Conservation (phyloP, 495 filamentous ascomycete species). For the Aspergillus saccharolyticus region DNA sequence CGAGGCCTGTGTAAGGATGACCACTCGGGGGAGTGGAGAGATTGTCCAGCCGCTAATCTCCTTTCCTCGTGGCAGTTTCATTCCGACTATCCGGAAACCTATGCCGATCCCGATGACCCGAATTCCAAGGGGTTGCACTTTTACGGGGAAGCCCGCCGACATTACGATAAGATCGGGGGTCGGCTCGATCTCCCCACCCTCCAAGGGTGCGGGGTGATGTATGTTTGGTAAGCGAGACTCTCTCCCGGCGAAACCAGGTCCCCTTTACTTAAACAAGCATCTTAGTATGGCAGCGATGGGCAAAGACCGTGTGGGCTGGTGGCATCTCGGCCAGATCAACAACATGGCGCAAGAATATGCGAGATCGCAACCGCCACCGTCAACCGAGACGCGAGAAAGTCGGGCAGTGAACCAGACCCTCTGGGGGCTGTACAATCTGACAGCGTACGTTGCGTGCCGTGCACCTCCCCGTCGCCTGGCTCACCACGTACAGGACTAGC, state of each 20-base stretch:
- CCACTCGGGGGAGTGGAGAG: not conserved
- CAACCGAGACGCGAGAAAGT: not conserved
- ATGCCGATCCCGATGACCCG: not conserved
- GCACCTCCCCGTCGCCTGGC: not conserved
- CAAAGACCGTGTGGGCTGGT: not conserved
- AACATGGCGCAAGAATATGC: not conserved
- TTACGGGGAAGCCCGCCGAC: not conserved
- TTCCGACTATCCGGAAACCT: not conserved
- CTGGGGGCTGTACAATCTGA: not conserved
- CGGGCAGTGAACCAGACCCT: not conserved
- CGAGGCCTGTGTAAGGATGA: slow-evolving; percentile 30
- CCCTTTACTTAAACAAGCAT: not conserved
- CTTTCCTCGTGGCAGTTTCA: not conserved
- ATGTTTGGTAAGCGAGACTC: not conserved
- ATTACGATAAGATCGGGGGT: not conserved
- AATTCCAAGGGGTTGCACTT: not conserved
- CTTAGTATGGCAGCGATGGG: not conserved
- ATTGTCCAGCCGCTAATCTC: not conserved
- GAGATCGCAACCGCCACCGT: not conserved
- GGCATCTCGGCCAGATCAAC: not conserved
- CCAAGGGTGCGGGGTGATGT: not conserved
- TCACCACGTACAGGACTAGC: not conserved
- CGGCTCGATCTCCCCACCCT: not conserved
- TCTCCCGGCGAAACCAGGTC: not conserved
- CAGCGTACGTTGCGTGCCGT: not conserved